Evolutionary conservation across 1,284 basidiomycete species (phyloP).

Genomic region (Moniliophthora roreri): DNA sequence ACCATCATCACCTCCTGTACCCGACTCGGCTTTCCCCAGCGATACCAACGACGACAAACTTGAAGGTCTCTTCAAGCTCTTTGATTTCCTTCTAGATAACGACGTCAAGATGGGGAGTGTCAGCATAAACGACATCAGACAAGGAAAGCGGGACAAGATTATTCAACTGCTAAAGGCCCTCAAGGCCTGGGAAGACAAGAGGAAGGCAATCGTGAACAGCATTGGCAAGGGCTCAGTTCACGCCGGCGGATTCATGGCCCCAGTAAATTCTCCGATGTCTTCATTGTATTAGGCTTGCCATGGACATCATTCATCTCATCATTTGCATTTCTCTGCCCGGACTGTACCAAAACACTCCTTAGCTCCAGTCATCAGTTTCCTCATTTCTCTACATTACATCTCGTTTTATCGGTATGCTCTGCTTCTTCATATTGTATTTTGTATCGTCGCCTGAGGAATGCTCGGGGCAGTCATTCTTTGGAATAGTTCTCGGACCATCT

Average conservation of each 20-base stretch:
- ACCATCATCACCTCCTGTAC: slow-evolving; percentile 64
- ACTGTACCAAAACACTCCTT: no score
- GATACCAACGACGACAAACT: slow-evolving; percentile 71
- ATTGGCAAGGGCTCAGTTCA: slow-evolving; percentile 45
- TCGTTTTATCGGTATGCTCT: no score
- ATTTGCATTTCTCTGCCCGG: neutral
- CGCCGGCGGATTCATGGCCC: slow-evolving; percentile 33
- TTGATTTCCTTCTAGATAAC: slow-evolving; percentile 87
- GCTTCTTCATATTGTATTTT: no score
- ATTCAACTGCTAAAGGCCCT: slow-evolving; percentile 75
- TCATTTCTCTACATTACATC: no score
- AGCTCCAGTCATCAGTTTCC: no score
- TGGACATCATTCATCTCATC: neutral
- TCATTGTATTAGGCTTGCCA: neutral
- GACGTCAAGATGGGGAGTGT: slow-evolving; percentile 87
- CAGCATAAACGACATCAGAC: slow-evolving; percentile 87
- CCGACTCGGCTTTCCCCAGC: slow-evolving; percentile 77
- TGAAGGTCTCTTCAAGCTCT: slow-evolving; percentile 86
- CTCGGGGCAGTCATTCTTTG: no score
- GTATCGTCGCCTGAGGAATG: no score
- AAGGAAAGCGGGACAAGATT: slow-evolving; percentile 78
- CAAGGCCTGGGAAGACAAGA: slow-evolving; percentile 76
- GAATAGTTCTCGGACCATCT: no score
- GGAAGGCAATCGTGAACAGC: slow-evolving; percentile 51
- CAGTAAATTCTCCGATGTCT: slow-evolving; percentile 7